Percentiles rank a stretch among this genome's conserved stretches.
These are phyloP conservation scores for Spirogloea muscicola DNA, from an alignment of 139 green algal genomes.

Conservation along the genomic window DNA sequence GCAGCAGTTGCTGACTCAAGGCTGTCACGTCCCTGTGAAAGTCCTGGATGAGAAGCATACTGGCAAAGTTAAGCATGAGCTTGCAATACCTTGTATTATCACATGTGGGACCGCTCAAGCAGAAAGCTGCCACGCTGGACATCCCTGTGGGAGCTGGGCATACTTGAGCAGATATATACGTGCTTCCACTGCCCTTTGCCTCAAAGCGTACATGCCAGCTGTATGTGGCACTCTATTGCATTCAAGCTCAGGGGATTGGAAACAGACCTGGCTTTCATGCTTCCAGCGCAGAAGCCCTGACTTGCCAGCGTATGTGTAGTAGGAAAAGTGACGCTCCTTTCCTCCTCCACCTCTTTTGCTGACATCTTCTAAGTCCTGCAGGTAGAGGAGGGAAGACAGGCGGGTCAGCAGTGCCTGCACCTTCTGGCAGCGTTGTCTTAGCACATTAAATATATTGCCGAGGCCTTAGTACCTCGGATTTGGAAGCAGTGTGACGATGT, in stretches of 20 bases:
- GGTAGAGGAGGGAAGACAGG: neutral
- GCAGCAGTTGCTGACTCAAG: conserved; percentile 57
- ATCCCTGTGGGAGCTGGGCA: no score
- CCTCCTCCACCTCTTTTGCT: conserved; percentile 7
- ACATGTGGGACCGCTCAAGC: no score
- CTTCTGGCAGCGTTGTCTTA: neutral
- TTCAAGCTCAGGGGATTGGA: no score
- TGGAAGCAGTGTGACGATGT: neutral
- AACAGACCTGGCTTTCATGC: conserved; percentile 45
- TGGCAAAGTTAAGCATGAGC: no score
- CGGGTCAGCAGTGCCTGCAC: neutral
- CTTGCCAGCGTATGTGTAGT: conserved; percentile 81
- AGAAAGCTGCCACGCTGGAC: no score
- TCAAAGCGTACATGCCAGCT: no score
- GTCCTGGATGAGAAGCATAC: conserved; percentile 53
- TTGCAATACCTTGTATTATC: no score
- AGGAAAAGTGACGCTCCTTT: conserved; percentile 74
- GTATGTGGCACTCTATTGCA: no score
- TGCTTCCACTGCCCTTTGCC: no score
- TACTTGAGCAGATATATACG: no score
- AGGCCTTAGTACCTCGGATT: conserved; percentile 24
- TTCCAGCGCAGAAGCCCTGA: conserved; percentile 71
- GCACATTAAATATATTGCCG: neutral
- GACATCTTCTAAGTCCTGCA: conserved; percentile 45
- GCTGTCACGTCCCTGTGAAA: conserved; percentile 63